Base-by-base conservation (phyloP, 495 filamentous ascomycete species). In the Penicillium argentinense region DNA sequence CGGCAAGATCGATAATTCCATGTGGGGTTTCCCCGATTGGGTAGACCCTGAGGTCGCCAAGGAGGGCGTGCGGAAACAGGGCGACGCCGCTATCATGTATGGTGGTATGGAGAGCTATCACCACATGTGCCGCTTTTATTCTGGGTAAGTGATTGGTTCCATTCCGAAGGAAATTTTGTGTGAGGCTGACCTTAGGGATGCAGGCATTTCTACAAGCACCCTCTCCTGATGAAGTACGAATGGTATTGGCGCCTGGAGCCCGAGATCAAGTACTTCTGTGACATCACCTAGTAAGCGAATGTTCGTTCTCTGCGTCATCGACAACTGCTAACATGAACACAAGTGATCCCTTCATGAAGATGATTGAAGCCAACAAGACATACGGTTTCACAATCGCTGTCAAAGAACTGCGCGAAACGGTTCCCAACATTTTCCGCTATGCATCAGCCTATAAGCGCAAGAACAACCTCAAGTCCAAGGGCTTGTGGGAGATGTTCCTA, bases 191-290 rank as follows among this genome's bases (percentile, higher is more conserved):
- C 13, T 24, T 28, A 39, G 61, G 66, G 46, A 68, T 17, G 16
- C 53, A 95, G 91, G 28, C 89, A 91, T 69, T 99, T 99, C 74
- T 99, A 95, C 76, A 96, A 97, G 72, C 93, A 99, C 59, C 87
- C 91, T 51, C 82, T 97, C 17, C 80, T 99, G 27, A 76, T 85
- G 59, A 96, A 99, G 70, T 99, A 97, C 72, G 89, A 97, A 64
- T 99, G 93, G 93, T 99, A 99, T 74, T 99, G 93, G 93, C 89
- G 93, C 36, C 71, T 99, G 69, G 93, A 99, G 82, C 93, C 93
- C 62, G 93, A 99, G 68, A 97, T 99, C 84, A 97, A 92, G 75
- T 99, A 97, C 76, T 99, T 97, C 76, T 99, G 93, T 66, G 93
- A 99, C 58, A 96, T 99, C 53, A 99, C 93, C 49, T 99, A 99